Evolutionary conservation across 2,329 filamentous ascomycete genomes (phyloP).

Genomic region (Fusarium camptoceras): DNA sequence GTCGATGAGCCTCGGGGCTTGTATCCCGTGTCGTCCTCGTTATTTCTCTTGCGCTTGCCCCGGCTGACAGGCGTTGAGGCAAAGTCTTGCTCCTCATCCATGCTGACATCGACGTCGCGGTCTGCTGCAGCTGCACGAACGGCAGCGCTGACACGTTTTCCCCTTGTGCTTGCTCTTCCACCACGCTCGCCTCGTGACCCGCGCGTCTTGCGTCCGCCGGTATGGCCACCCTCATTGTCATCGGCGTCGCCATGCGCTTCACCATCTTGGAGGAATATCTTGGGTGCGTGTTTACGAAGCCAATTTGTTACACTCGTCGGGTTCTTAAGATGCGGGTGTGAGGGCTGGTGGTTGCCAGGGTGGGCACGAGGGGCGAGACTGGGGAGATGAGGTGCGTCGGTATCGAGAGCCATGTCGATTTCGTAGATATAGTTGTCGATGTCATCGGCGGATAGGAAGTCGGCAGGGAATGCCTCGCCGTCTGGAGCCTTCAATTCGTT

Average conservation of each 20-base stretch:
- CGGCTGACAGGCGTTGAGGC: conserved; percentile 51
- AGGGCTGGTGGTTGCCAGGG: conserved; percentile 52
- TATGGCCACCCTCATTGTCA: conserved; percentile 48
- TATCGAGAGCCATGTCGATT: conserved; percentile 65
- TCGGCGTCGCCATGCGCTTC: conserved; percentile 55
- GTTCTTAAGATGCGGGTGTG: conserved; percentile 68
- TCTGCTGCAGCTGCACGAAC: conserved; percentile 40
- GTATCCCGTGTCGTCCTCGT: conserved; percentile 70
- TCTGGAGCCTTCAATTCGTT: conserved; percentile 63
- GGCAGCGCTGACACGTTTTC: conserved; percentile 51
- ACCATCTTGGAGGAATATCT: conserved; percentile 85
- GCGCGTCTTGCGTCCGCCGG: conserved; percentile 52
- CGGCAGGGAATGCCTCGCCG: conserved; percentile 67
- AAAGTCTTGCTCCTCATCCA: conserved; percentile 55
- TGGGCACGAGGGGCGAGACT: conserved; percentile 64
- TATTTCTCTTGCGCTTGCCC: conserved; percentile 66
- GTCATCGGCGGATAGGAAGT: conserved; percentile 76
- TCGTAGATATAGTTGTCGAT: conserved; percentile 79
- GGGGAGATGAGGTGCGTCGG: conserved; percentile 56
- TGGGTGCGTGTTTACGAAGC: conserved; percentile 86
- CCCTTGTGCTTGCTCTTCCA: conserved; percentile 56
- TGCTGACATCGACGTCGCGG: conserved; percentile 51
- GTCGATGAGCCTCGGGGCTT: conserved; percentile 67
- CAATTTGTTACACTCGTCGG: conserved; percentile 96
- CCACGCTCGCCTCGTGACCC: conserved; percentile 50